phyloP scores from a whole-genome alignment of 768 basidiomycete genomes.

The Gymnopilus junonius region DNA sequence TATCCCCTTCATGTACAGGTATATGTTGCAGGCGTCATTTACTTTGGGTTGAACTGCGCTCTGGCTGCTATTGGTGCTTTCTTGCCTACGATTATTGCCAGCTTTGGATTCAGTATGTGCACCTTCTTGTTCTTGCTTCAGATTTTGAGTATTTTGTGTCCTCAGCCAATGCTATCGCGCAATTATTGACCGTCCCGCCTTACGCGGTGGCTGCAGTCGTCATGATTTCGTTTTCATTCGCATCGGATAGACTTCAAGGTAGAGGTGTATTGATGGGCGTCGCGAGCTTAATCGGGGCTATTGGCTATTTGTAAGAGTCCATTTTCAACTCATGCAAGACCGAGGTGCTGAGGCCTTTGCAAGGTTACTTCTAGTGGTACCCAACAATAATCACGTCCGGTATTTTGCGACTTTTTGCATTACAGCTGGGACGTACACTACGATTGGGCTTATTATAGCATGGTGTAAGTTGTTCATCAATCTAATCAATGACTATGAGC shows the following conservation, averaged over 20 bases:
- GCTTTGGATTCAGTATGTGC: constrained; percentile 70
- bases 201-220: constrained; percentile 74
- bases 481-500: background rate
- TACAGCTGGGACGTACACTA: constrained; percentile 76
- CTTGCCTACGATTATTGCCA: constrained; percentile 79
- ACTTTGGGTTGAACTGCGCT: constrained; percentile 78
- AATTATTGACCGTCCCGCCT: constrained; percentile 81
- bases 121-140: background rate
- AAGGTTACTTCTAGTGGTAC: constrained; percentile 61
- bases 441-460: constrained; percentile 73
- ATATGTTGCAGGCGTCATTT: constrained; percentile 71
- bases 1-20: constrained; percentile 36
- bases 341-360: background rate
- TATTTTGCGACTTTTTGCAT: constrained; percentile 84
- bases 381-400: constrained; percentile 58
- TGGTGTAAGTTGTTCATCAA: constrained; percentile 59
- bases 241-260: constrained; percentile 69
- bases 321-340: background rate
- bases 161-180: constrained; percentile 65
- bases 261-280: constrained; percentile 54
- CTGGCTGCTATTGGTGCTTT: constrained; percentile 84
- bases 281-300: constrained; percentile 48
- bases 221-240: constrained; percentile 59
- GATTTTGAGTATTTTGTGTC: background rate
- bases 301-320: constrained; percentile 64